phyloP scores from a whole-genome alignment of 106 monocot genomes.

The Allium fistulosum region DNA sequence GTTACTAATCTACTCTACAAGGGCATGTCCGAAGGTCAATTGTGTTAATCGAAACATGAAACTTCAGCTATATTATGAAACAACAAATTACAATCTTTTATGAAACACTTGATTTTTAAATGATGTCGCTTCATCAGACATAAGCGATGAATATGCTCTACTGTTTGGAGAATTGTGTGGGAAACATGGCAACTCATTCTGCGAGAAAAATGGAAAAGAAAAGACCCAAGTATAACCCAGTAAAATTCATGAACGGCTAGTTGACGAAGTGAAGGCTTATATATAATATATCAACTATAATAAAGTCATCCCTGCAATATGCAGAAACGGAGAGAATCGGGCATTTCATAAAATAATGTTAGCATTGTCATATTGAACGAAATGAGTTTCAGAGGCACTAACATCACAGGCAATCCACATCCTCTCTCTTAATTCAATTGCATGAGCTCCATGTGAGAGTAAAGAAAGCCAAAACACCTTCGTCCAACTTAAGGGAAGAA shows the following conservation, averaged over 20 bases:
- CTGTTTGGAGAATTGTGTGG: conserved; percentile 91
- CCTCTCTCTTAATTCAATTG: conserved; percentile 83
- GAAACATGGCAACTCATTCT: conserved; percentile 68
- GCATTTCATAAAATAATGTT: too few species aligned
- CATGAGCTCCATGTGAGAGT: conserved; percentile 46
- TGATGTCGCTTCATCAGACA: conserved; percentile 39
- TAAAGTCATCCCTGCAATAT: too few species aligned
- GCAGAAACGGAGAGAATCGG: too few species aligned
- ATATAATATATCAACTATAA: too few species aligned
- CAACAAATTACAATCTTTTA: too few species aligned
- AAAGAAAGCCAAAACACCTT: conserved; percentile 81
- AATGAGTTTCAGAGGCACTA: conserved; percentile 12
- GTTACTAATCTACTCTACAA: too few species aligned
- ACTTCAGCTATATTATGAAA: too few species aligned
- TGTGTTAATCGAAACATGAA: too few species aligned
- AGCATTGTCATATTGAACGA: neutral
- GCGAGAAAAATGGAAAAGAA: neutral
- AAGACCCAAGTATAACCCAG: neutral
- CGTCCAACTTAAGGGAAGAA: conserved; percentile 81
- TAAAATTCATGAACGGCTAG: neutral
- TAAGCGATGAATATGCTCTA: conserved; percentile 46
- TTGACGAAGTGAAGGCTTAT: too few species aligned
- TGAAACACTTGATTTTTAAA: conserved; percentile 15
- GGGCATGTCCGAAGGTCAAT: too few species aligned
- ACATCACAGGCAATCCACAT: conserved; percentile 90